Conservation (phyloP, 208 protist species). For the Lotmaria passim region DNA sequence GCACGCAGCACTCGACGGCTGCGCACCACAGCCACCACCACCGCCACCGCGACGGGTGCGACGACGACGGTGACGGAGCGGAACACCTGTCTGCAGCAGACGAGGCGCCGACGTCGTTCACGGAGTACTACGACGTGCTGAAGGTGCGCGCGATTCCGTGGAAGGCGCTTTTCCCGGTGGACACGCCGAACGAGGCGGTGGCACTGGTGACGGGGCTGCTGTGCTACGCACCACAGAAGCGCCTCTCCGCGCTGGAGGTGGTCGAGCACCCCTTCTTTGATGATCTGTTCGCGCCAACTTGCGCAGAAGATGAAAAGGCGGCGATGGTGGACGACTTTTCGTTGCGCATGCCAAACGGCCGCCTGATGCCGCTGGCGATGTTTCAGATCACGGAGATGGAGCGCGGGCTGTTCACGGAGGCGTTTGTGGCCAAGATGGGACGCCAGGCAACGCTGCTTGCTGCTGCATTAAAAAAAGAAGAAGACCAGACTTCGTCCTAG, state of each 20-base stretch:
- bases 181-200: slow-evolving; percentile 91
- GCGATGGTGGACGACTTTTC: background rate
- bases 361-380: slow-evolving; percentile 64
- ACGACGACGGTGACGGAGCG: slow-evolving; percentile 15
- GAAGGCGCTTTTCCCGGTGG: slow-evolving; percentile 83
- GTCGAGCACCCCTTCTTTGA: slow-evolving; percentile 98
- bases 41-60: background rate
- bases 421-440: slow-evolving; percentile 39
- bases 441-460: slow-evolving; percentile 29
- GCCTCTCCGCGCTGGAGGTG: slow-evolving; percentile 97
- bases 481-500: background rate
- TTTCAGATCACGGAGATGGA: slow-evolving; percentile 66
- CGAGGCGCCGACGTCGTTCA: slow-evolving; percentile 16
- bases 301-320: background rate
- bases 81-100: background rate
- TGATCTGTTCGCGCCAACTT: slow-evolving; percentile 75
- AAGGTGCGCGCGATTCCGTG: slow-evolving; percentile 96
- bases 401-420: slow-evolving; percentile 30
- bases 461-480: slow-evolving; percentile 10
- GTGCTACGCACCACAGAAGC: slow-evolving; percentile 94
- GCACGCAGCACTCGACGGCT: background rate
- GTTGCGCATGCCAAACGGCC: slow-evolving; percentile 54
- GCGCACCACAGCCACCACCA: background rate
- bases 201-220: slow-evolving; percentile 97
- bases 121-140: slow-evolving; percentile 95